Conservation (phyloP, 1,284 basidiomycete genomes). For the Apiotrichum mycotoxinovorans region DNA sequence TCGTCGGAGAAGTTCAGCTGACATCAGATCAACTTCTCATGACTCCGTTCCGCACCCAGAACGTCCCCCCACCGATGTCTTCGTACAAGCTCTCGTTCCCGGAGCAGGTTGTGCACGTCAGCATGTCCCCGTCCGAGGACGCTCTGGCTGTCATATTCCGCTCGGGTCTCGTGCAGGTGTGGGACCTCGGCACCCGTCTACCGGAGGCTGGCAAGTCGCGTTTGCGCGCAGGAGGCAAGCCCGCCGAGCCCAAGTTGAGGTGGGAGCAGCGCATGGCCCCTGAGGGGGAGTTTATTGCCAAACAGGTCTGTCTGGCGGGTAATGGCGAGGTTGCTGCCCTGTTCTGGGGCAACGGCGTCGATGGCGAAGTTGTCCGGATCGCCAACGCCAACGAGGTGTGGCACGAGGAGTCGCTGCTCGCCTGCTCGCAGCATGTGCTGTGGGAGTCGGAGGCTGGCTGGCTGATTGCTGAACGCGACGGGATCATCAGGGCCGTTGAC, state of each 20-base stretch:
- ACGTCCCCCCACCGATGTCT: constrained; percentile 93
- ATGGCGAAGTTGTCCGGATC: constrained; percentile 7
- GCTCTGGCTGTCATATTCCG: constrained; percentile 63
- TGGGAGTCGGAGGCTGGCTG: constrained; percentile 32
- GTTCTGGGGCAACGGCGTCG: constrained; percentile 18
- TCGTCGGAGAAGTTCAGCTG: background rate
- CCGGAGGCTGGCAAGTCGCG: constrained; percentile 49
- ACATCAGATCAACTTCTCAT: constrained; percentile 66
- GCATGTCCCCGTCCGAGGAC: constrained; percentile 62
- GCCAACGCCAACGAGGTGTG: constrained; percentile 11
- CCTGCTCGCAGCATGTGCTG: constrained; percentile 27
- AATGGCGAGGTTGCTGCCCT: constrained; percentile 33
- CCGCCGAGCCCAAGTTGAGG: constrained; percentile 56
- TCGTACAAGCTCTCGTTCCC: constrained; percentile 61
- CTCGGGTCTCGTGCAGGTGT: constrained; percentile 58
- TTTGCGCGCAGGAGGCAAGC: constrained; percentile 59
- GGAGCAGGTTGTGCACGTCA: constrained; percentile 62
- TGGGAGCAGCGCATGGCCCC: constrained; percentile 51
- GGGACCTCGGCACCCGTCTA: constrained; percentile 62
- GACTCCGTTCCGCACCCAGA: constrained; percentile 90
- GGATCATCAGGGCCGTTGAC: constrained; percentile 22
- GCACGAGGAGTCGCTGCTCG: constrained; percentile 1
- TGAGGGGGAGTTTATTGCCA: constrained; percentile 20
- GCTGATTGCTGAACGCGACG: constrained; percentile 28
- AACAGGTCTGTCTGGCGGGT: constrained; percentile 34